Evolutionary conservation across 768 basidiomycete genomes (phyloP), one percentile per base, ranked within the genome.

Genomic region (Pleurotus salmoneostramineus): DNA sequence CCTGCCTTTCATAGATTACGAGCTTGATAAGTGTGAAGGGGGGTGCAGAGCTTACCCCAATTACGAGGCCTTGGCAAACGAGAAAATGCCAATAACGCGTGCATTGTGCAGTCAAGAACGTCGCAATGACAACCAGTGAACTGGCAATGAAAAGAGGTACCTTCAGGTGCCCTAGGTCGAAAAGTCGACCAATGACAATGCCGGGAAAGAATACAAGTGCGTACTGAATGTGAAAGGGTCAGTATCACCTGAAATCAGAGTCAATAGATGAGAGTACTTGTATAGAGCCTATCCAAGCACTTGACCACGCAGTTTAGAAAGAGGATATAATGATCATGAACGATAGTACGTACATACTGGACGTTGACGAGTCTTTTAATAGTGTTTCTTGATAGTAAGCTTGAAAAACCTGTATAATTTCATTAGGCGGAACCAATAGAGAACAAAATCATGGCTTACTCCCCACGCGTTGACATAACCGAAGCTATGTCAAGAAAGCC

Each of bases 241-340:
- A 43, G 45, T 14, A 27, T 43, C 12, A 21, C 7, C 35, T 50
- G 15, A 12, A n/a, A 54, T 14, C 15, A 27, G 34, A 14, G 50
- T 33, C 27, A 35, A 47, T 50, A 21, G 45, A 11, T 42, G 50
- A 5, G 10, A 33, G 59, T 17, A 84, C 88, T 73, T 90, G 89
- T 21, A 85, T 72, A 0, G 89, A 91, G 4, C 90, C 89, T 35
- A 92, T 91, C 89, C 89, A 92, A 44, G 89, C 82, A 46, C 89
- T 90, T 21, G n/a, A 51, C 59, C n/a, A n/a, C 44, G 32, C 15
- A 27, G 56, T 43, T 35, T 33, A 11, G 17, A 15, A 54, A 31
- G 11, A 46, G 56, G 8, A 55, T 44, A 37, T 42, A 45, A 6
- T 45, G 10, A 17, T 21, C 11, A n/a, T 6, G 17, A 62, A 44